Conservation (phyloP, 1,284 basidiomycete genomes). For the Ganoderma meredithae region DNA sequence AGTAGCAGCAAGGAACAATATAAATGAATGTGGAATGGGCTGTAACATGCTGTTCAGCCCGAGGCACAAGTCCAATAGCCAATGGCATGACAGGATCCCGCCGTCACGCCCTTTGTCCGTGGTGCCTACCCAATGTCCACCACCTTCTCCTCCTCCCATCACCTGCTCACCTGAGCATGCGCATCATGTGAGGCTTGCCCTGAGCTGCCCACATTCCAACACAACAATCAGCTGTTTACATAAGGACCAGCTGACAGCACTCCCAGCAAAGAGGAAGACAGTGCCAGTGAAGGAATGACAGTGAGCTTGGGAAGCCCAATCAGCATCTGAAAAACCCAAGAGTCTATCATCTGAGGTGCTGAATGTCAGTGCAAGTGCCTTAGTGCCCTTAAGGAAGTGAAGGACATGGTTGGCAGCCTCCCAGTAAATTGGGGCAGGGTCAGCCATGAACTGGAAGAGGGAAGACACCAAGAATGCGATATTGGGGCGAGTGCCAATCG, state of each 20-base stretch:
- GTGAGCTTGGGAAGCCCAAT: conserved; percentile 43
- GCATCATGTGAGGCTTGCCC: too few species aligned
- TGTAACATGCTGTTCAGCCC: too few species aligned
- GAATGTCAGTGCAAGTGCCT: conserved; percentile 7
- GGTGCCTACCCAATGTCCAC: too few species aligned
- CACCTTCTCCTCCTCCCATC: too few species aligned
- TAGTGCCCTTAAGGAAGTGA: conserved; percentile 18
- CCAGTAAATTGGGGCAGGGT: conserved; percentile 17
- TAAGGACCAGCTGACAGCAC: conserved; percentile 23
- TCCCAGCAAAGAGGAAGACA: conserved; percentile 14
- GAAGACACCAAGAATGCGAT: conserved; percentile 9
- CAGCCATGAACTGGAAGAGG: conserved; percentile 4
- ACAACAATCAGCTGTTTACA: conserved; percentile 23
- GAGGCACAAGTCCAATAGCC: too few species aligned
- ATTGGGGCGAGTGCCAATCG: conserved; percentile 30
- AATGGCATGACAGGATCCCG: too few species aligned
- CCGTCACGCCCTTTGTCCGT: too few species aligned
- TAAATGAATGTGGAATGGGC: too few species aligned
- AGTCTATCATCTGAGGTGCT: conserved; percentile 25
- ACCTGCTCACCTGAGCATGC: too few species aligned
- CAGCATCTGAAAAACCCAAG: conserved; percentile 50
- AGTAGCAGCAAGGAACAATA: too few species aligned
- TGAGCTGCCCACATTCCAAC: too few species aligned
- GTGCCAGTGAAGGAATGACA: conserved; percentile 40
- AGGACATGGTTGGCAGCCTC: conserved; percentile 11